Percentiles rank a stretch among this genome's conserved stretches.
Evolutionary conservation across 1,139 yeast species (phyloP).

Genomic region (Debaryomyces fabryi): DNA sequence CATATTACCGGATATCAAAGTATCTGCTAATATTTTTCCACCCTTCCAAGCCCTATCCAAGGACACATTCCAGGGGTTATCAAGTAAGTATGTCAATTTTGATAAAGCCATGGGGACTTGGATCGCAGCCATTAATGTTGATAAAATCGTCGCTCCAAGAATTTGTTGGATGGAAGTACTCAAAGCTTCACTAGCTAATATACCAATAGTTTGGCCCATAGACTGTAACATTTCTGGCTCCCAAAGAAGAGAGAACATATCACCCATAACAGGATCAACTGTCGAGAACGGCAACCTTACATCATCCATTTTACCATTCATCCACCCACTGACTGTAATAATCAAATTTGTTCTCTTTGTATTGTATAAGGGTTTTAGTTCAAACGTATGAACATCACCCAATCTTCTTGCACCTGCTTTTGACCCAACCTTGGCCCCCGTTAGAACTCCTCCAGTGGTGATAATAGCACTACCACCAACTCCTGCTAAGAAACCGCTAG

Average conservation of each 20-base stretch:
- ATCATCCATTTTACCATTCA: constrained; percentile 94
- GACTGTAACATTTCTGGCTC: constrained; percentile 97
- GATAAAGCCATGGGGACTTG: constrained; percentile 92
- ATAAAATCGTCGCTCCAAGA: constrained; percentile 85
- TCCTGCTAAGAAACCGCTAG: constrained; percentile 90
- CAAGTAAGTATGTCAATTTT: constrained; percentile 84
- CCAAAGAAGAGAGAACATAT: constrained; percentile 88
- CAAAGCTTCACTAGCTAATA: constrained; percentile 90
- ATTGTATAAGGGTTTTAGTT: constrained; percentile 88
- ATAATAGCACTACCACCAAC: constrained; percentile 96
- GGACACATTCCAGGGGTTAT: constrained; percentile 98
- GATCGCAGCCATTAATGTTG: constrained; percentile 95
- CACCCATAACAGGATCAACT: constrained; percentile 97
- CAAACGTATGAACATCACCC: constrained; percentile 93
- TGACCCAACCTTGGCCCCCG: constrained; percentile 89
- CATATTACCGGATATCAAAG: constrained; percentile 79
- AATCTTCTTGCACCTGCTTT: constrained; percentile 83
- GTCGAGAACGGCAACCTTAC: constrained; percentile 95
- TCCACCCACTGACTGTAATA: constrained; percentile 97
- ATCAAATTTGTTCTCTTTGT: constrained; percentile 86
- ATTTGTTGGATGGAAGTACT: constrained; percentile 94
- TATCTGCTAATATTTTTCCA: constrained; percentile 89
- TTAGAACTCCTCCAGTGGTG: constrained; percentile 86
- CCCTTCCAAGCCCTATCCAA: constrained; percentile 97
- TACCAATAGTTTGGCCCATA: constrained; percentile 93